Evolutionary conservation across 805 yeast species (phyloP), one percentile per base, ranked within the genome.

Genomic region (Wickerhamomyces canadensis): DNA sequence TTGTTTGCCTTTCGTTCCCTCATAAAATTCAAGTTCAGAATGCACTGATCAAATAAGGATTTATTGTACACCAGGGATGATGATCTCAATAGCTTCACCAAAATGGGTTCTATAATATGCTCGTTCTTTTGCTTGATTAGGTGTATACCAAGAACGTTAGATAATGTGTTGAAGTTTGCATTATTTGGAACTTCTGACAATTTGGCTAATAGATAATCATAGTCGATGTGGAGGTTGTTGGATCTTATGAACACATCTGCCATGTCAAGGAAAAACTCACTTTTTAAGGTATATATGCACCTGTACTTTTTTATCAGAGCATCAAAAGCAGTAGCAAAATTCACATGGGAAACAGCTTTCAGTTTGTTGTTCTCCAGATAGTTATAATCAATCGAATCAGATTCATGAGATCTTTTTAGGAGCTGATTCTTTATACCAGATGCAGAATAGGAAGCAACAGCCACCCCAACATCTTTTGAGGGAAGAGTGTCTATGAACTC

Each of bases 41-140:
- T 8, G 19, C 45, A 42, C 13, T 26, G 36, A 7, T 36, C 33
- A 27, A 42, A 36, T 6, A 39, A 19, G 2, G 31, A 18, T 19
- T 32, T 31, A 28, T 42, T 42, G 4, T n/a, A 11, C 9, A 41
- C 31, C 4, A 25, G 10, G 4, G 35, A 24, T 17, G 45, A 27
- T 21, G 32, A 30, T 26, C 27, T 24, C n/a, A 42, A 11, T 7
- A 42, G 32, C n/a, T 36, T 27, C 11, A 16, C 19, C n/a, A 42
- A 32, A 4, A 34, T 34, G n/a, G 16, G 27, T 19, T 42, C 45
- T 11, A 24, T 16, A 6, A 29, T 9, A 12, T 11, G 14, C 15
- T 29, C 32, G 7, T 18, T 29, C 12, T 19, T 29, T 6, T 19
- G 18, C 11, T 29, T 29, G 12, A 42, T n/a, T 22, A 40, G 9